Percentiles rank a stretch among this genome's conserved stretches.
These are phyloP conservation scores for Proliferodiscus dingleyae DNA, from an alignment of 2,329 filamentous ascomycete genomes.

Conservation along the genomic window DNA sequence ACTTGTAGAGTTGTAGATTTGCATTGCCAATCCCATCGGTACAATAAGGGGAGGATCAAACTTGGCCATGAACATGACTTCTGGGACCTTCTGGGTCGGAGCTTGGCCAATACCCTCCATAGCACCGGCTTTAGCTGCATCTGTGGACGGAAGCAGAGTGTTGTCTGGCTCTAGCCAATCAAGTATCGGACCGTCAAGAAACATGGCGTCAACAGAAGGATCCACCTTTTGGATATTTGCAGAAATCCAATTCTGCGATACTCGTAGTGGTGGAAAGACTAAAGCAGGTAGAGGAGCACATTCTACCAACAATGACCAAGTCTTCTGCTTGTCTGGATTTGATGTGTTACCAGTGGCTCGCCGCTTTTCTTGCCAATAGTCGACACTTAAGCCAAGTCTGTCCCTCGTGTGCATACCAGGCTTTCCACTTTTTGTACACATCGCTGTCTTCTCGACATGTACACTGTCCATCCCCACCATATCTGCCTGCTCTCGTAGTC, in stretches of 20 bases:
- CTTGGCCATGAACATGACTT: constrained; percentile 69
- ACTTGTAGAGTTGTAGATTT: constrained; percentile 55
- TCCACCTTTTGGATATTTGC: constrained; percentile 56
- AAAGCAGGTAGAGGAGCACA: constrained; percentile 47
- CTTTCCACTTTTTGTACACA: constrained; percentile 66
- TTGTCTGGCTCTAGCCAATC: constrained; percentile 72
- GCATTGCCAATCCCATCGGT: constrained; percentile 57
- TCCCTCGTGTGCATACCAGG: constrained; percentile 66
- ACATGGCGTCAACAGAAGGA: constrained; percentile 36
- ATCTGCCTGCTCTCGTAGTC: constrained; percentile 45
- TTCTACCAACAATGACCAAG: constrained; percentile 65
- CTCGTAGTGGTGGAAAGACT: constrained; percentile 56
- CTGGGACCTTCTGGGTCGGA: constrained; percentile 51
- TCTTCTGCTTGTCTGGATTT: constrained; percentile 32
- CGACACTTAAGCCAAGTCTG: constrained; percentile 63
- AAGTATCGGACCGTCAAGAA: constrained; percentile 36
- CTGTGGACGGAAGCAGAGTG: constrained; percentile 47
- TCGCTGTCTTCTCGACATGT: constrained; percentile 28
- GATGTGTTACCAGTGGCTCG: constrained; percentile 40
- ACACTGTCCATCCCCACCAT: constrained; percentile 43
- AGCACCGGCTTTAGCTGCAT: constrained; percentile 43
- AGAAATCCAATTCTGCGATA: constrained; percentile 71
- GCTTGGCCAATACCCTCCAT: constrained; percentile 51
- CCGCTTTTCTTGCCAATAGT: constrained; percentile 70
- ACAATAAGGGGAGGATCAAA: constrained; percentile 72